Percentiles rank a stretch among this genome's conserved stretches.
Evolutionary conservation across 1,284 basidiomycete species (phyloP).

Genomic region (Peniophora sp.): DNA sequence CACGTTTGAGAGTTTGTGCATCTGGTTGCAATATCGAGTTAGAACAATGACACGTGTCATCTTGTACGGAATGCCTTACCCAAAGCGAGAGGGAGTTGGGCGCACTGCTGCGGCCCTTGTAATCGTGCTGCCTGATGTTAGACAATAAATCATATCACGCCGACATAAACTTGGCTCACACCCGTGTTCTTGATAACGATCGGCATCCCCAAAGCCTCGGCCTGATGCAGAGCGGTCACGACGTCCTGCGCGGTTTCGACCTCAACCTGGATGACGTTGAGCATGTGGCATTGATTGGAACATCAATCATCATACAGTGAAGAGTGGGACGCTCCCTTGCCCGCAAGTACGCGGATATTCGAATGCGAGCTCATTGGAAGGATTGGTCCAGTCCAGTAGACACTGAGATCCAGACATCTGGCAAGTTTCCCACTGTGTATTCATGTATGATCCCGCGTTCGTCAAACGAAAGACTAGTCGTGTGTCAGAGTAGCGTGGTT

Average conservation of each 20-base stretch:
- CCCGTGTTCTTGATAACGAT: background rate
- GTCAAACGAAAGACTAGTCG: background rate
- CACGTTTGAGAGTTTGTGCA: conserved; percentile 7
- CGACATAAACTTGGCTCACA: background rate
- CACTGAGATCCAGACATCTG: conserved; percentile 12
- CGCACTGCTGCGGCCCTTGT: conserved; percentile 13
- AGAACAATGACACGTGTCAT: no score
- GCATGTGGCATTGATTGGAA: background rate
- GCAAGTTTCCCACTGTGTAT: conserved; percentile 19
- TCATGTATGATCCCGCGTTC: conserved; percentile 9
- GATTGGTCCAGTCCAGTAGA: conserved; percentile 11
- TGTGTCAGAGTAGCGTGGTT: background rate
- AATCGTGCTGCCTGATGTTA: conserved; percentile 11
- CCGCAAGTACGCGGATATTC: conserved; percentile 1
- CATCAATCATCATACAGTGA: conserved; percentile 4
- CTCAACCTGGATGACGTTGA: background rate
- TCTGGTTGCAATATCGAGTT: background rate
- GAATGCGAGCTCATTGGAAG: conserved; percentile 6
- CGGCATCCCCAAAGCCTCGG: background rate
- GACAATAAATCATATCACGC: background rate
- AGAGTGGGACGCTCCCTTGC: conserved; percentile 9
- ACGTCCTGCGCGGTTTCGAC: background rate
- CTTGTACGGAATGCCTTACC: conserved; percentile 5
- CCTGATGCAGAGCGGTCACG: background rate
- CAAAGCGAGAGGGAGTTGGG: conserved; percentile 12